Evolutionary conservation across 371 early-diverging fungal species (phyloP), one percentile per base, ranked within the genome.

Genomic region (Zancudomyces culisetae): DNA sequence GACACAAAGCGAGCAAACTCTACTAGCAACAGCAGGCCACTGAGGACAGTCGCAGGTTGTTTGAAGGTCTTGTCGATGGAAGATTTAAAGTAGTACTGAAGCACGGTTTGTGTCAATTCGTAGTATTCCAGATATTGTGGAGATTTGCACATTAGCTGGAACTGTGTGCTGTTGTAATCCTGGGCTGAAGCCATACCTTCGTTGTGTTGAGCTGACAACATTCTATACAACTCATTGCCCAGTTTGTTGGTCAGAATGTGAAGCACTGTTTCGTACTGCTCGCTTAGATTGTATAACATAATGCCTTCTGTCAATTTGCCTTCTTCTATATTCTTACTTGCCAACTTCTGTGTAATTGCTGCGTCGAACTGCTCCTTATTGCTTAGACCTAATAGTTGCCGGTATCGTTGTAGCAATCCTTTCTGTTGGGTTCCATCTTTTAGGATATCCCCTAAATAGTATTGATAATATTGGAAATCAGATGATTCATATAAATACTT

Each of bases 231-330:
- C 2, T 68, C 70, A 49, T 86, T 85, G 42, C 84, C 81, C 40
- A 92, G 62, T 58, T 83, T 78, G 54, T 75, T 72, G 57, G 75
- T 77, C 57, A 91, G 55, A n/a, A 88, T 71, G 35, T 70, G 70
- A 1, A 87, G 64, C 21, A 90, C 89, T 3, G 64, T 71, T 60
- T 83, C 78, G 59, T 81, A 85, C 42, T 87, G 79, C 60, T 42
- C 63, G 10, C 80, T 79, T 42, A 83, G 62, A 59, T 87, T 75
- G 57, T 77, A 86, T 20, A 90, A 72, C 56, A 71, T 60, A 20
- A 90, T 71, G 1, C 86, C 80, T 55, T 89, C 89, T 29, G 65
- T 63, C 45, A 81, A 72, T 20, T 71, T 68, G 1, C 85, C 86
- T 48, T 77, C 73, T 27, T 69, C 67, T 22, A 72, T 72, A 43